These are phyloP conservation scores for Saitozyma sp. DNA, from an alignment of 768 basidiomycete genomes.

Conservation along the genomic window DNA sequence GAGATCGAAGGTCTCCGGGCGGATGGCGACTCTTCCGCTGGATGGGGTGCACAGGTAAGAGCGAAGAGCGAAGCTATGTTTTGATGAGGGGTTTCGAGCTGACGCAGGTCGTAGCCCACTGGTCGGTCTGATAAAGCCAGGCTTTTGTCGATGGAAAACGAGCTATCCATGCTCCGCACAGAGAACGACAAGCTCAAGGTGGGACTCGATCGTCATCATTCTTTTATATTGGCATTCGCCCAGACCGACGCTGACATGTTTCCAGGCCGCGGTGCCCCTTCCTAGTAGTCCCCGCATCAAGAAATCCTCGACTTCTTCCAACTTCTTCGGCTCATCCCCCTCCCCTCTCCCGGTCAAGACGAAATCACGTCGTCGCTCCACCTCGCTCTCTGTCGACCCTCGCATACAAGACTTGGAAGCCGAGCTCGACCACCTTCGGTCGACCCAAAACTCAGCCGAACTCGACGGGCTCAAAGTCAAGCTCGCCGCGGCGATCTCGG, in stretches of 20 bases:
- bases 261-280: neutral
- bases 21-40: neutral
- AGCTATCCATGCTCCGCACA: constrained; percentile 21
- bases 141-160: constrained; percentile 31
- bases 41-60: constrained; percentile 6
- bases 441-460: constrained; percentile 18
- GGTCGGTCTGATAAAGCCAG: constrained; percentile 24
- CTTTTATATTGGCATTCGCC: neutral
- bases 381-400: constrained; percentile 4
- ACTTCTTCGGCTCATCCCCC: constrained; percentile 12
- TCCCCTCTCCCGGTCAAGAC: constrained; percentile 8
- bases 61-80: neutral
- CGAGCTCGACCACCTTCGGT: neutral
- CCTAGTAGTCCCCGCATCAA: neutral
- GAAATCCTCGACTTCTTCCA: constrained; percentile 5
- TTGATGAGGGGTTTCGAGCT: too few species aligned
- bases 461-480: constrained; percentile 35
- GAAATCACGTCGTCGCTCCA: constrained; percentile 15
- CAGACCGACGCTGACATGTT: neutral
- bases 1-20: constrained; percentile 4
- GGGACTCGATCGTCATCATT: neutral
- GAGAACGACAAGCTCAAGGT: constrained; percentile 30
- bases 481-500: constrained; percentile 29
- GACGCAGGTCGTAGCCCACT: constrained; percentile 4
- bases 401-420: too few species aligned